phyloP scores from a whole-genome alignment of 1,284 basidiomycete genomes.

The Marasmius fiardii region DNA sequence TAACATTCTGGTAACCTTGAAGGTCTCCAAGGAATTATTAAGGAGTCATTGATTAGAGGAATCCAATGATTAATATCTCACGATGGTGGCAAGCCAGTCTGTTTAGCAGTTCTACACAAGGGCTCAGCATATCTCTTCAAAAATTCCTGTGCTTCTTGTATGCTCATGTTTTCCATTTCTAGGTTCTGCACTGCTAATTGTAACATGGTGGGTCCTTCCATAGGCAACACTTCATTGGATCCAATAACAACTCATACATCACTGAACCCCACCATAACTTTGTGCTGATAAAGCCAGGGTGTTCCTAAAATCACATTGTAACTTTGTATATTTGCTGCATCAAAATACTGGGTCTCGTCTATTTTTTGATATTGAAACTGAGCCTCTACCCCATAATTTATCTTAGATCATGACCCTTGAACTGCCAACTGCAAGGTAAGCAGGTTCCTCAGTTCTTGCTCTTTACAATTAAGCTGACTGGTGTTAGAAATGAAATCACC shows the following conservation, averaged over 20 bases:
- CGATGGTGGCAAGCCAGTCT: constrained; percentile 10
- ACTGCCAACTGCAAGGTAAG: constrained; percentile 1
- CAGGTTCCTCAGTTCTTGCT: background rate
- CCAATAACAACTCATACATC: constrained; percentile 16
- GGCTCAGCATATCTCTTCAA: constrained; percentile 3
- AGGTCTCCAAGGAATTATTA: constrained; percentile 11
- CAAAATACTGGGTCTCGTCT: constrained; percentile 17
- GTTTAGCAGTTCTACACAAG: constrained; percentile 5
- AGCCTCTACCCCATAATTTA: background rate
- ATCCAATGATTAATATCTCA: constrained; percentile 13
- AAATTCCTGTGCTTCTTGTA: background rate
- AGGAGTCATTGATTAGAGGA: constrained; percentile 10
- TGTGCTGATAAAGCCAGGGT: constrained; percentile 28
- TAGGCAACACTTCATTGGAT: constrained; percentile 1
- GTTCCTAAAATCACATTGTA: constrained; percentile 29
- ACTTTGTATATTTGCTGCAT: constrained; percentile 7
- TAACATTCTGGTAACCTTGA: constrained; percentile 10
- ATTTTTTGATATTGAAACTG: constrained; percentile 23
- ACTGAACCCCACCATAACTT: constrained; percentile 14
- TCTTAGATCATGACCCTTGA: constrained; percentile 6
- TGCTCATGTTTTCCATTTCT: background rate
- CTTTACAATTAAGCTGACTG: background rate
- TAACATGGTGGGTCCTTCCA: constrained; percentile 13
- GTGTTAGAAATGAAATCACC: background rate
- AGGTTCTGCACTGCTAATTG: background rate